A percentile compares a stretch with the other conserved stretches of the same genome.
These are phyloP conservation scores for Diplodia intermedia DNA, from an alignment of 2,329 filamentous ascomycete genomes.

Conservation along the genomic window DNA sequence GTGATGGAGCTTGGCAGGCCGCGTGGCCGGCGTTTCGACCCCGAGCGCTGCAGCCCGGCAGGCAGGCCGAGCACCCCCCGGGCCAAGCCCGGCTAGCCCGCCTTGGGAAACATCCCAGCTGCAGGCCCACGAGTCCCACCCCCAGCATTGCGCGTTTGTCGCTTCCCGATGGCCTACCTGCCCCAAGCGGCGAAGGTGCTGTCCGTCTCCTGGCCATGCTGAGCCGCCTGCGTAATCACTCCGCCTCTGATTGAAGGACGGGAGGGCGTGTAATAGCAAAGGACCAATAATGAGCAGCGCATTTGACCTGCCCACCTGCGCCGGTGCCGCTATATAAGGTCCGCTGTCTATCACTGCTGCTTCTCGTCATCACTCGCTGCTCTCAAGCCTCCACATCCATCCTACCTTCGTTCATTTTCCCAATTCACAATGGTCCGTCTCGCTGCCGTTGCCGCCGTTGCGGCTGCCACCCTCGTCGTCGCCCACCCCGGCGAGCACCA, in stretches of 20 bases:
- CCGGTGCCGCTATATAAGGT: conserved; percentile 26
- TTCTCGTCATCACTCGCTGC: conserved; percentile 26
- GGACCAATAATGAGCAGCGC: conserved; percentile 18
- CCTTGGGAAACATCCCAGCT: not conserved
- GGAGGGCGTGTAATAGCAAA: not conserved
- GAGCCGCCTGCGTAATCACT: conserved; percentile 26
- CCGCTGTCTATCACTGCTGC: conserved; percentile 17
- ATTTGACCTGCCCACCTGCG: not conserved
- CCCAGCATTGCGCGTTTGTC: conserved; percentile 20
- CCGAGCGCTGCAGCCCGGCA: not conserved
- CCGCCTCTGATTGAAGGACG: conserved; percentile 23
- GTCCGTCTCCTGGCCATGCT: conserved; percentile 8
- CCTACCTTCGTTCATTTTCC: not conserved
- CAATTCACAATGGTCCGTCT: conserved; percentile 38
- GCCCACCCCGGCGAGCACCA: conserved; percentile 48
- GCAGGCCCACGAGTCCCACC: conserved; percentile 16
- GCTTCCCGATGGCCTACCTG: conserved; percentile 9
- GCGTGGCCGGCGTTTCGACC: conserved; percentile 20
- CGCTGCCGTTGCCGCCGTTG: conserved; percentile 37
- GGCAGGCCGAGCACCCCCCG: not conserved
- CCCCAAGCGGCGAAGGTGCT: conserved; percentile 9
- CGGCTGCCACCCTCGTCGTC: conserved; percentile 35
- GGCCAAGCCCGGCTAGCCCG: conserved; percentile 13
- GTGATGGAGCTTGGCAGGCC: conserved; percentile 15
- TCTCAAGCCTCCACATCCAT: not conserved